Evolutionary conservation across 345 rosid genomes (phyloP).

Genomic region (Leavenworthia alabamica): DNA sequence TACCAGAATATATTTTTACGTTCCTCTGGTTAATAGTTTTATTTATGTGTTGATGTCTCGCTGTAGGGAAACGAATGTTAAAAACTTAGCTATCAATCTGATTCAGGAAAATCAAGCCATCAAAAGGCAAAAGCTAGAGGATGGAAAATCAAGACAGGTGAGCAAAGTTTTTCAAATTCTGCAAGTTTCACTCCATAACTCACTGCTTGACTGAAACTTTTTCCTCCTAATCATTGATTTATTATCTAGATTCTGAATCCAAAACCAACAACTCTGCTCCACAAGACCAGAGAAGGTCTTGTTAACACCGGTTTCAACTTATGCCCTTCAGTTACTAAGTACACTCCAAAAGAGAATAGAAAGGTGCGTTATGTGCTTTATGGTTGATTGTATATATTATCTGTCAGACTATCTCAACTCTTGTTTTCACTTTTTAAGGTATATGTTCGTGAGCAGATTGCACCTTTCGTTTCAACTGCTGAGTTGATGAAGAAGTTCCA

Average conservation of each 20-base stretch:
- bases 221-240: neutral
- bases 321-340: slow-evolving; percentile 39
- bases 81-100: slow-evolving; percentile 35
- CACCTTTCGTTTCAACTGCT: slow-evolving; percentile 43
- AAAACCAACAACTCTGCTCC: slow-evolving; percentile 61
- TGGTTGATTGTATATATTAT: neutral
- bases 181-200: neutral
- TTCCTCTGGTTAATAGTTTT: slow-evolving; percentile 1
- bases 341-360: slow-evolving; percentile 55
- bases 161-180: neutral
- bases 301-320: slow-evolving; percentile 37
- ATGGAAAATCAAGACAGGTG: slow-evolving; percentile 88
- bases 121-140: slow-evolving; percentile 93
- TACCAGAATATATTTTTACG: neutral
- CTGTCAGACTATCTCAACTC: slow-evolving; percentile 6
- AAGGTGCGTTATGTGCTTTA: slow-evolving; percentile 46
- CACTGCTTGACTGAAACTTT: neutral
- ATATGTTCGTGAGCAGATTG: slow-evolving; percentile 25
- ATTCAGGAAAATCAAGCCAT: slow-evolving; percentile 90
- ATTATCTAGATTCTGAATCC: slow-evolving; percentile 70
- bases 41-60: neutral
- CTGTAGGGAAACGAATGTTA: slow-evolving; percentile 38
- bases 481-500: slow-evolving; percentile 86
- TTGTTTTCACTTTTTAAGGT: slow-evolving; percentile 12
- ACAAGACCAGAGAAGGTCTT: slow-evolving; percentile 75